Evolutionary conservation across 225 moss, liverwort and hornwort species (phyloP).

Genomic region (Thuidium tamariscinum): DNA sequence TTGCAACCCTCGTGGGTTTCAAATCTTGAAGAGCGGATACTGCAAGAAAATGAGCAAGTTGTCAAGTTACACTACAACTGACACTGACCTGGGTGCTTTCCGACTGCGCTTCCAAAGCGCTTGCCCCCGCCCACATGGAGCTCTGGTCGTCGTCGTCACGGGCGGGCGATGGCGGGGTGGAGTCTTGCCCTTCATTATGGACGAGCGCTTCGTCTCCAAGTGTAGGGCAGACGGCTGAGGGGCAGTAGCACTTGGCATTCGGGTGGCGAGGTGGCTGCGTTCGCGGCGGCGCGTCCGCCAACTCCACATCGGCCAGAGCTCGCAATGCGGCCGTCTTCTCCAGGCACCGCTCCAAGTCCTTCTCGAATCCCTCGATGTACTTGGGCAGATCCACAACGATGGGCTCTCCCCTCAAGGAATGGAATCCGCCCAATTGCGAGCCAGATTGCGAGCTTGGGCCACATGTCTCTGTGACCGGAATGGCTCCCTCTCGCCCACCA

Average conservation of each 20-base stretch:
- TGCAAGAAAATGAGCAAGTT: background rate
- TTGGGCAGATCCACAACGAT: background rate
- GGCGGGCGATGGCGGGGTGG: background rate
- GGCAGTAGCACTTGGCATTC: slow-evolving; percentile 5
- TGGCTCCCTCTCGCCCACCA: background rate
- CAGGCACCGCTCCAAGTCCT: slow-evolving; percentile 30
- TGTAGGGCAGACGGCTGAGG: background rate
- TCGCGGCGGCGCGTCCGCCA: background rate
- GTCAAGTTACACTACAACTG: too few relatives aligned
- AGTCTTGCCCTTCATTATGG: background rate
- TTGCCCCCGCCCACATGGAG: background rate
- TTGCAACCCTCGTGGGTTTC: background rate
- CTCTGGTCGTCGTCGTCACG: background rate
- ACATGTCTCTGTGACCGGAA: background rate
- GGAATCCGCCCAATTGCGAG: background rate
- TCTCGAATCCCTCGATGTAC: slow-evolving; percentile 32
- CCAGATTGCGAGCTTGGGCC: background rate
- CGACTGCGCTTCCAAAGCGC: slow-evolving; percentile 5
- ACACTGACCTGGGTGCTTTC: slow-evolving; percentile 9
- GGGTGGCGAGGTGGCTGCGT: background rate
- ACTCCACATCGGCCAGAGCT: slow-evolving; percentile 20
- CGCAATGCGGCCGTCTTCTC: slow-evolving; percentile 32
- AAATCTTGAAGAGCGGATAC: background rate
- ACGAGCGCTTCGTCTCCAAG: background rate
- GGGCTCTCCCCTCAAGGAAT: background rate